phyloP scores from a whole-genome alignment of 257 asterid genomes.

The Nicotiana otophora region DNA sequence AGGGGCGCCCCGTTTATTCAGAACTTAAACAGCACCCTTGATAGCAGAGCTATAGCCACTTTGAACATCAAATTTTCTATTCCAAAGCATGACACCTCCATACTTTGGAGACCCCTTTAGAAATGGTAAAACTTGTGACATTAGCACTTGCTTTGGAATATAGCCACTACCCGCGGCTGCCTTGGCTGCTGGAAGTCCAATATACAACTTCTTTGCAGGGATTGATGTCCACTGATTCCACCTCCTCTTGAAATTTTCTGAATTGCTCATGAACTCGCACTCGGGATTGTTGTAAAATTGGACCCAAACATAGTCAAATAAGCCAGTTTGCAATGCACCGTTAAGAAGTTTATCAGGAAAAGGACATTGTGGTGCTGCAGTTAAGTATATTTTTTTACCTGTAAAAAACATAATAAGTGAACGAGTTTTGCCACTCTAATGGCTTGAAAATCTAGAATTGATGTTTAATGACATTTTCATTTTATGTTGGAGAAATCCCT shows the following conservation, averaged over 20 bases:
- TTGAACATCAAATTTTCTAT: slow-evolving; percentile 18
- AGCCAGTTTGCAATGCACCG: slow-evolving; percentile 39
- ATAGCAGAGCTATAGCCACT: background rate
- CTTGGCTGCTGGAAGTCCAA: slow-evolving; percentile 57
- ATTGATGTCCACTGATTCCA: slow-evolving; percentile 50
- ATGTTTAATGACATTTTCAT: background rate
- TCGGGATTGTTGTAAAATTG: slow-evolving; percentile 67
- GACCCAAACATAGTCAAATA: slow-evolving; percentile 62
- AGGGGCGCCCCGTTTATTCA: no score
- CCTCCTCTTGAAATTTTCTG: slow-evolving; percentile 21
- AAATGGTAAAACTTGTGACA: slow-evolving; percentile 41
- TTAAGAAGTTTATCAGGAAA: slow-evolving; percentile 49
- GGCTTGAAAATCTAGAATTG: background rate
- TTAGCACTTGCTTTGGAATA: slow-evolving; percentile 38
- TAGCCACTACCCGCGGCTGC: slow-evolving; percentile 64
- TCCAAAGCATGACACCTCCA: slow-evolving; percentile 84
- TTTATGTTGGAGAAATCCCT: no score
- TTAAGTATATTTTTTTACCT: slow-evolving; percentile 25
- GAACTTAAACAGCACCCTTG: background rate
- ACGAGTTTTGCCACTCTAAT: background rate
- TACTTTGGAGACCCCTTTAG: slow-evolving; percentile 35
- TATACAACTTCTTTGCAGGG: slow-evolving; percentile 33
- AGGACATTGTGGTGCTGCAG: slow-evolving; percentile 81
- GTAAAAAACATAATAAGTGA: background rate
- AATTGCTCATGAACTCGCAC: slow-evolving; percentile 32